Base-by-base conservation (phyloP, 768 basidiomycete species). In the Baorangia bicolor region DNA sequence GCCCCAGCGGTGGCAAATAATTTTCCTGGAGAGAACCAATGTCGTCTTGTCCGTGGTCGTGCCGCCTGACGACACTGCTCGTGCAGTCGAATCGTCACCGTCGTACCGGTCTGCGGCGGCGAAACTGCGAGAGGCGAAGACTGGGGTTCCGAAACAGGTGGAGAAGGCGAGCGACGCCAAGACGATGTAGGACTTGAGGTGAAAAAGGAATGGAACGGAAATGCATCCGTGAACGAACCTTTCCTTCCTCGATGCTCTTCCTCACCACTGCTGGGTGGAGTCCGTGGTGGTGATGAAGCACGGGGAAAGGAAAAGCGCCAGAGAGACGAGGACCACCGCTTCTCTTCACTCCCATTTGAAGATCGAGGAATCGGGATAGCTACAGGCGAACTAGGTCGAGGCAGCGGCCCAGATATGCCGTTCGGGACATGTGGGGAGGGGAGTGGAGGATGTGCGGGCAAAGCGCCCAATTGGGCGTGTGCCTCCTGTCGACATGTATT, bases 11-110 rank as follows among this genome's bases (percentile, higher is more conserved):
- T 73, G 58, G 76, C 65, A 61, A 82, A 80, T 59, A 83, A 64
- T 69, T 78, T 78, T 67, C 77, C 77, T 28, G 81, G 75, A 51
- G 78, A 77, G 66, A 83, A 83, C 83, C 83, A 84, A 60, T 76
- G 72, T 35, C 79, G 76, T 62, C 76, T 74, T 54, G 78, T 69
- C 54, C 78, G 74, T 59, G 70, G 69, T 31, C 71, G 67, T 34
- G 67, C 63, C 21, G 61, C 71, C 49, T 71, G 66, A 37, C 73
- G 72, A 63, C 71, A 73, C 37, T 66, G 65, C 46, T 68, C 68
- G 42, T 64, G 66, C 60, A 70, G 67, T 61, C 62, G 67, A 60
- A 58, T 44, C 53, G 63, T 66, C 53, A 44, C 53, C 11, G 58
- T 39, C 37, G 50, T 60, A 37, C 52, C 56, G 0, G 49, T 41